Conservation (phyloP, 2,329 filamentous ascomycete species). For the Microsporum ferrugineum region DNA sequence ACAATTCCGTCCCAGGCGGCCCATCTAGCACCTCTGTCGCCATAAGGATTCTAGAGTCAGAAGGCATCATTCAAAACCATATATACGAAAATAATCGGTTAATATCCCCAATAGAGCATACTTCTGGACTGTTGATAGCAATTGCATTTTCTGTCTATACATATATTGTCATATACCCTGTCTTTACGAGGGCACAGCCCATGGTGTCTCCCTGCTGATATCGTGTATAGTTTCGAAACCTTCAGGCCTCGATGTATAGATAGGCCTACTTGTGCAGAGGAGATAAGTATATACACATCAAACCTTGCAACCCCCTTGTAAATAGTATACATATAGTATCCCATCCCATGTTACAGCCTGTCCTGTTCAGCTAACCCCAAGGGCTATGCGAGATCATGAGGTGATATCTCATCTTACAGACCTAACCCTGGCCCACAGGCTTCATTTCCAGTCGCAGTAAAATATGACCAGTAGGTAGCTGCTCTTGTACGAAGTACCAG, state of each 20-base stretch:
- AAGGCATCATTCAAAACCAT: neutral
- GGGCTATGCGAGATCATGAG: neutral
- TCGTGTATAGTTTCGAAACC: neutral
- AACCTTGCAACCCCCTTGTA: neutral
- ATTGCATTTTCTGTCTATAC: neutral
- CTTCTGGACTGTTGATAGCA: neutral
- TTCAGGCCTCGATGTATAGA: neutral
- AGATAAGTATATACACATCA: neutral
- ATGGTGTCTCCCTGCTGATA: neutral
- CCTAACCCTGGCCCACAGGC: neutral
- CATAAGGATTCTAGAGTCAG: neutral
- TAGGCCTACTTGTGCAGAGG: neutral
- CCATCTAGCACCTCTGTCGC: neutral
- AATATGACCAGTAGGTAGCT: neutral
- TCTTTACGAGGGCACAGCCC: neutral
- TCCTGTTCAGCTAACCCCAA: neutral
- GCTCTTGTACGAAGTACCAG: neutral
- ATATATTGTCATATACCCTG: neutral
- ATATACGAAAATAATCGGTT: conserved; percentile 1
- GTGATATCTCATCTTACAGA: neutral
- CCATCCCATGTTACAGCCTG: neutral
- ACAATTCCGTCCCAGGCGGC: neutral
- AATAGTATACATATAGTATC: neutral
- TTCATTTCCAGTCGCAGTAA: neutral
- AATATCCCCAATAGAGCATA: neutral